Base-by-base conservation (phyloP, 257 asterid genomes). In the Nicotiana undulata region DNA sequence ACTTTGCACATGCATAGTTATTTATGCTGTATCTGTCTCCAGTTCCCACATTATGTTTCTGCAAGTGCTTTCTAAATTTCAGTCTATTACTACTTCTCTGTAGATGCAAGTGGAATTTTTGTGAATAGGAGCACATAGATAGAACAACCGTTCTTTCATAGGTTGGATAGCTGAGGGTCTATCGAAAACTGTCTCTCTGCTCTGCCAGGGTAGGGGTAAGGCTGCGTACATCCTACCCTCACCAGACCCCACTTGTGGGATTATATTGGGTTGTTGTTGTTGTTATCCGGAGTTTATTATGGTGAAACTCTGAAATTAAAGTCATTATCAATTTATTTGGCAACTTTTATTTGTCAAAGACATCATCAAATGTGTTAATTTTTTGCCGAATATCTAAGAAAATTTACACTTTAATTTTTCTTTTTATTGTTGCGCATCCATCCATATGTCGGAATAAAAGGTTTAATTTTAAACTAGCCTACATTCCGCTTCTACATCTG, bases 1-100 rank as follows among this genome's bases (percentile, higher is more conserved):
- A 86, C 86, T 84, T 94, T 52, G 89, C 86, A 18, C 88, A 82
- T 83, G 72, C 82, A 22, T 26, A 26, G 28, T 74, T 1, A 72
- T 74, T 10, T 24, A 7, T 46, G 37, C 0, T 70, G 58, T 20
- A 70, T 72, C 60, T 0, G 7, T 22, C 77, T 70, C 60, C 37
- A 24, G 40, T 46, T 72, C 4, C 40, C 78, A 72, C 20, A 44
- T 46, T 13, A 3, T 46, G 32, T 40, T 68, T n/a, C 55, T 68
- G 22, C 12, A 40, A 37, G 28, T 37, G 28, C 75, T 37, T 10
- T 11, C 3, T 68, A 37, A 40, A 20, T 70, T 68, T 32, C 13
- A 40, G 34, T 12, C 16, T 44, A 44, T 44, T 52, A 22, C n/a
- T 16, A 40, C 6, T 70, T 20, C 0, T 70, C 40, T 22, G 58